Base-by-base conservation (phyloP, 2,329 filamentous ascomycete species). In the Pseudomassariella vexata region DNA sequence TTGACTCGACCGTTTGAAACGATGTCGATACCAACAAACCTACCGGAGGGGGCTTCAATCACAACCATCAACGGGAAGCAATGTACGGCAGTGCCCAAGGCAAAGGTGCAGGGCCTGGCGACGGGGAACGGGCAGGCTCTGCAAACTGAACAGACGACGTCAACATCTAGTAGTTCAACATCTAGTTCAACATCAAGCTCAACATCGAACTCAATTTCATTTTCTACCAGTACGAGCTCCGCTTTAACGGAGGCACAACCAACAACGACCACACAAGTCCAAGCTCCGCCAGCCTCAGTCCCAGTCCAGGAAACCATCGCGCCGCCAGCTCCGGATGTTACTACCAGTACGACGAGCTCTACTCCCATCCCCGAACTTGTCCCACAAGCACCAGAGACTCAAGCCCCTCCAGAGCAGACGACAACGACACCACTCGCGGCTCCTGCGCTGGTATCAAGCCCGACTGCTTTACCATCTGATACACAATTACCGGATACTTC, bases 71-170 rank as follows among this genome's bases (percentile, higher is more conserved):
- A 62, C 36, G 68, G 68, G 31, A 66, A 62, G 50, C 62, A 63
- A 52, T 75, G 73, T 57, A 76, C 72, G 46, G 70, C 66, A 38
- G 57, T 74, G 41, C 70, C 69, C 28, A 67, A 51, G 45, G 40
- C 35, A 16, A 37, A 43, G 28, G 44, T 24, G 34, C n/a, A n/a
- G n/a, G n/a, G n/a, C n/a, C n/a, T n/a, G 38, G 40, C 30, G 34
- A 32, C 32, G 35, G 36, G 24, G 45, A 35, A 36, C 41, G 35
- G 23, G 14, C 44, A 40, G 41, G 41, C 38, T 25, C 37, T n/a
- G n/a, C n/a, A n/a, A n/a, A n/a, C n/a, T n/a, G n/a, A n/a, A n/a
- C n/a, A n/a, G 37, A 39, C 41, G 16, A 32, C 24, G 14, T 38
- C 32, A n/a, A 35, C 34, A 53, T 49, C 17, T 24, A 38, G 6